Evolutionary conservation across 345 rosid genomes (phyloP).

Genomic region (Populus davidiana): DNA sequence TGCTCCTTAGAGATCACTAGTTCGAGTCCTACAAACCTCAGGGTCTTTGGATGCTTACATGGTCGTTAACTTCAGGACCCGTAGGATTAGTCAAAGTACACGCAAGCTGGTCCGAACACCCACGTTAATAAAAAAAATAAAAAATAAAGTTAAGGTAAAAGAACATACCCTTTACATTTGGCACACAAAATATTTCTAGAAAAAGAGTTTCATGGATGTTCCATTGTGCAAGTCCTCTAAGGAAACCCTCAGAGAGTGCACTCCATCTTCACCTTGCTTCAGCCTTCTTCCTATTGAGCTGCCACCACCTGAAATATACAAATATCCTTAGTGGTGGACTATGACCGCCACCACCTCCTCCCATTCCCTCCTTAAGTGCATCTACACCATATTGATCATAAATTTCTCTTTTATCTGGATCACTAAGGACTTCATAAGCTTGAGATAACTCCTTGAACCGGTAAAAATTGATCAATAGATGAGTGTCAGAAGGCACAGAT

Average conservation of each 20-base stretch:
- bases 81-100: too few relatives aligned
- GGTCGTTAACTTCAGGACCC: too few relatives aligned
- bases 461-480: neutral
- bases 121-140: too few relatives aligned
- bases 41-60: too few relatives aligned
- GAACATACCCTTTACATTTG: conserved; percentile 55
- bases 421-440: conserved; percentile 69
- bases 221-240: conserved; percentile 67
- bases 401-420: conserved; percentile 60
- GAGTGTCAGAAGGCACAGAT: neutral
- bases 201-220: conserved; percentile 50
- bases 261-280: conserved; percentile 55
- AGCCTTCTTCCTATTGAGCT: conserved; percentile 57
- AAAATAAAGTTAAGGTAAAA: neutral
- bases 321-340: too few relatives aligned
- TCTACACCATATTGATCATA: conserved; percentile 70
- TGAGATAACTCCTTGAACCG: conserved; percentile 70
- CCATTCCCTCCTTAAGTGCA: conserved; percentile 72
- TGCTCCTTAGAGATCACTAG: too few relatives aligned
- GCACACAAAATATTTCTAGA: conserved; percentile 47
- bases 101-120: too few relatives aligned
- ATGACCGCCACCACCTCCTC: conserved; percentile 45
- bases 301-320: conserved; percentile 40
- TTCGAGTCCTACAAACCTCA: too few relatives aligned
- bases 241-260: conserved; percentile 48